These are phyloP conservation scores for Leishmania braziliensis DNA, from an alignment of 208 protist species.

Conservation along the genomic window DNA sequence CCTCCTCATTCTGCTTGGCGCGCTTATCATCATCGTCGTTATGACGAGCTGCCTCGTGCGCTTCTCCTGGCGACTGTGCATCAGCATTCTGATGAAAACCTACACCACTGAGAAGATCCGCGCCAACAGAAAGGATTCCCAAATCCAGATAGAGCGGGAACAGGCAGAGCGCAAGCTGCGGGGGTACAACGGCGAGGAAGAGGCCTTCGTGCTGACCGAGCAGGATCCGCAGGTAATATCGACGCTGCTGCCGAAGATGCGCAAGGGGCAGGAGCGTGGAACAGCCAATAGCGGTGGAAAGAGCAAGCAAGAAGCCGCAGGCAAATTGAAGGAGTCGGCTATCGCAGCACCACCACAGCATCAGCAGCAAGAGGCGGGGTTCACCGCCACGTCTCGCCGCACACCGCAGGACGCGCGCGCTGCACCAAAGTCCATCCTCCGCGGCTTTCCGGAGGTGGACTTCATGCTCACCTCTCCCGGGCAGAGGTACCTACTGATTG, in stretches of 20 bases:
- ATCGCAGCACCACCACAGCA: not conserved
- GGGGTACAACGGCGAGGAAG: constrained; percentile 30
- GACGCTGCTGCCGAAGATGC: constrained; percentile 14
- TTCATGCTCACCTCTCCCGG: constrained; percentile 61
- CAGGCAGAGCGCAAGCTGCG: constrained; percentile 26
- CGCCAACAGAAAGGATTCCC: constrained; percentile 33
- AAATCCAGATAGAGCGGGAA: constrained; percentile 34
- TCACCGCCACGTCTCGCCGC: constrained; percentile 30
- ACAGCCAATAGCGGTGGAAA: not conserved
- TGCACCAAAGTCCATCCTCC: constrained; percentile 44
- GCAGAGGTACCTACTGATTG: constrained; percentile 63
- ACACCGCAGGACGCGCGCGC: constrained; percentile 27
- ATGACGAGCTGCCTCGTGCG: constrained; percentile 38
- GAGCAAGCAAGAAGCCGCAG: not conserved
- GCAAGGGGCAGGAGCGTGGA: not conserved
- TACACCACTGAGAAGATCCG: constrained; percentile 35
- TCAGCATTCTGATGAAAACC: constrained; percentile 32
- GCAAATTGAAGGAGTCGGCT: not conserved
- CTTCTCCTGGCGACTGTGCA: constrained; percentile 44
- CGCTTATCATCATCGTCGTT: constrained; percentile 31
- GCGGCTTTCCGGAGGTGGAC: constrained; percentile 67
- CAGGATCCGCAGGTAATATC: constrained; percentile 34
- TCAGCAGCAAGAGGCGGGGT: constrained; percentile 8
- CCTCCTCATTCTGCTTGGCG: constrained; percentile 30
- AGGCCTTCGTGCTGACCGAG: constrained; percentile 19